Conservation (phyloP, 2,329 filamentous ascomycete genomes). For the Biscogniauxia mediterranea region DNA sequence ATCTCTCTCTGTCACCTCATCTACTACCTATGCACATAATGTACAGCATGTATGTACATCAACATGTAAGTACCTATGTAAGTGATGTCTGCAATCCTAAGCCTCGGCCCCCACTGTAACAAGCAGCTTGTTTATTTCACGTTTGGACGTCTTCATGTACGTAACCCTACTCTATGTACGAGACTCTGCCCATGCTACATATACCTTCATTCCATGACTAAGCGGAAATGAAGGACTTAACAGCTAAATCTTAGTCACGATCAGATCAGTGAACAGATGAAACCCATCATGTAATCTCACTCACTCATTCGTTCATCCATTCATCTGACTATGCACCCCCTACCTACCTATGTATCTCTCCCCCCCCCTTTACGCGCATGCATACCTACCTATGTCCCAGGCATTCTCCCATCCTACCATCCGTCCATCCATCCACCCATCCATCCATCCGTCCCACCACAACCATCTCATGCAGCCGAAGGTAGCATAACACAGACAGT, state of each 20-base stretch:
- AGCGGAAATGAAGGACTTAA: neutral
- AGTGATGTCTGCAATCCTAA: neutral
- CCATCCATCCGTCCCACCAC: no score
- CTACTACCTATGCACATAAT: neutral
- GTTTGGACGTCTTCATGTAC: no score
- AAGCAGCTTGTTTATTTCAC: no score
- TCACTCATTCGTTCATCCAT: neutral
- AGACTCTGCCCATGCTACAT: no score
- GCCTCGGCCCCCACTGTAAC: neutral
- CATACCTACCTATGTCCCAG: neutral
- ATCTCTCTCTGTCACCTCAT: neutral
- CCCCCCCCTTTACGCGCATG: neutral
- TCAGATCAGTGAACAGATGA: neutral
- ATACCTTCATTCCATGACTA: neutral
- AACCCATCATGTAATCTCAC: neutral
- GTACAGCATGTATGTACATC: no score
- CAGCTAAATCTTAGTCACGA: neutral
- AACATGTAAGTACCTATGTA: no score
- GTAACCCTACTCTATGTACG: no score
- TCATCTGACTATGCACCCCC: no score
- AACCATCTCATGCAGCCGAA: no score
- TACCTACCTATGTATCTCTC: neutral
- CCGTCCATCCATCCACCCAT: no score
- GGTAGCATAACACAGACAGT: no score
- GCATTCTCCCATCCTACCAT: no score